Base-by-base conservation (phyloP, 352 stramenopile species). In the Chrysophaeum taylorii region DNA sequence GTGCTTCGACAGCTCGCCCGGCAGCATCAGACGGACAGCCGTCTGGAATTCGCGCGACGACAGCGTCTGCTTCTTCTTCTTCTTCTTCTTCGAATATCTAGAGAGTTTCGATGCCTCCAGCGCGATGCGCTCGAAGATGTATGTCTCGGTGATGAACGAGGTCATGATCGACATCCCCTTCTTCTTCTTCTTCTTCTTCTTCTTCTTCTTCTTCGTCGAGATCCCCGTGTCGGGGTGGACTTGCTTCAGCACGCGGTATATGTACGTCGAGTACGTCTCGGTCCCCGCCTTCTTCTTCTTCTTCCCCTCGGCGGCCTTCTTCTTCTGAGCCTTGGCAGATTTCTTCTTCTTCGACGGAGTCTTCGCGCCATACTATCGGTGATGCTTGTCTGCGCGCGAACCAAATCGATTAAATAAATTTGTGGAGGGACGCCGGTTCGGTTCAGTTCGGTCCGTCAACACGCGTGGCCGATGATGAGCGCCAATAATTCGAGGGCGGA, bases 81-180 rank as follows among this genome's bases (percentile, higher is more conserved):
- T 97, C n/a, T n/a, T n/a, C n/a, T n/a, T n/a, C n/a, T n/a, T n/a
- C n/a, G n/a, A n/a, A n/a, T n/a, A n/a, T n/a, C n/a, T n/a, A n/a
- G n/a, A n/a, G n/a, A n/a, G n/a, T n/a, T n/a, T n/a, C n/a, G n/a
- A n/a, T n/a, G 94, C 92, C 83, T 98, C 92, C 57, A 86, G 90
- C 35, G 94, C 92, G 67, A 98, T 95, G 70, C 92, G 89, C 81
- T 98, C 94, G 81, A 98, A 98, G 72, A 97, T 97, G 79, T n/a
- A n/a, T n/a, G n/a, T n/a, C n/a, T 98, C 92, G 83, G 97, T 97
- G 81, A 98, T 97, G 83, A 98, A 98, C 73, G 92, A 98, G 88
- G 97, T 97, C 91, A 97, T 96, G 85, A 98, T 97, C 66, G 90
- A 97, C 92, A 98, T 97, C 63, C 89, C 92, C 73, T 92, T 92